Evolutionary conservation across 768 basidiomycete species (phyloP).

Genomic region (Collybiopsis confluens): DNA sequence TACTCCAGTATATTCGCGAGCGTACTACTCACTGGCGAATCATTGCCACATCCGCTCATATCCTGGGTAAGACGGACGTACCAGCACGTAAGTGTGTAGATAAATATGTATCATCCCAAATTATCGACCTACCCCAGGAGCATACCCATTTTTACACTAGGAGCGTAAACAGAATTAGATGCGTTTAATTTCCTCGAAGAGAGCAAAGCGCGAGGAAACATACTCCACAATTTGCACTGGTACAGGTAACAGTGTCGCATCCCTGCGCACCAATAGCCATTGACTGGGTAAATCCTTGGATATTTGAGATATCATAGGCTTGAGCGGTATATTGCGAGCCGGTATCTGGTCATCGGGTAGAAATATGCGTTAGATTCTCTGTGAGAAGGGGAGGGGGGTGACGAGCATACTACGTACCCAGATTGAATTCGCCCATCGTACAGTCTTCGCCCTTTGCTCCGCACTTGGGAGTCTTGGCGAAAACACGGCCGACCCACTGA

Average conservation of each 20-base stretch:
- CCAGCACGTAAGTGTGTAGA: neutral
- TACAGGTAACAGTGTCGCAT: conserved; percentile 35
- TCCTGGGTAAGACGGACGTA: conserved; percentile 24
- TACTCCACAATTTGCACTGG: conserved; percentile 29
- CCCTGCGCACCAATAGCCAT: conserved; percentile 31
- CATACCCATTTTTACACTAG: conserved; percentile 3
- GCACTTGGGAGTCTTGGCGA: conserved; percentile 31
- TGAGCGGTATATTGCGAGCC: conserved; percentile 16
- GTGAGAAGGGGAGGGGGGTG: neutral
- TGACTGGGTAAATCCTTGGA: conserved; percentile 37
- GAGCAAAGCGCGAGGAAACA: neutral
- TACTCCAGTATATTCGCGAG: too few species aligned
- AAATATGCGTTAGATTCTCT: neutral
- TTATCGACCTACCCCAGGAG: neutral
- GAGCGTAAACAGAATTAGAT: neutral
- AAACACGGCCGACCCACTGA: conserved; percentile 39
- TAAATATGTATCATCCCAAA: neutral
- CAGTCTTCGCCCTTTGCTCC: conserved; percentile 33
- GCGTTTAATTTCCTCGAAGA: neutral
- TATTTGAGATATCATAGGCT: conserved; percentile 40
- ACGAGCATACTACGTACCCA: conserved; percentile 24
- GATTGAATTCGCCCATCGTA: conserved; percentile 34
- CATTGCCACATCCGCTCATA: conserved; percentile 32
- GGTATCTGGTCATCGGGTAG: conserved; percentile 7
- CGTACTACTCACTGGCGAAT: conserved; percentile 24